These are phyloP conservation scores for Trypanosoma mega DNA, from an alignment of 208 protist species.

Conservation along the genomic window DNA sequence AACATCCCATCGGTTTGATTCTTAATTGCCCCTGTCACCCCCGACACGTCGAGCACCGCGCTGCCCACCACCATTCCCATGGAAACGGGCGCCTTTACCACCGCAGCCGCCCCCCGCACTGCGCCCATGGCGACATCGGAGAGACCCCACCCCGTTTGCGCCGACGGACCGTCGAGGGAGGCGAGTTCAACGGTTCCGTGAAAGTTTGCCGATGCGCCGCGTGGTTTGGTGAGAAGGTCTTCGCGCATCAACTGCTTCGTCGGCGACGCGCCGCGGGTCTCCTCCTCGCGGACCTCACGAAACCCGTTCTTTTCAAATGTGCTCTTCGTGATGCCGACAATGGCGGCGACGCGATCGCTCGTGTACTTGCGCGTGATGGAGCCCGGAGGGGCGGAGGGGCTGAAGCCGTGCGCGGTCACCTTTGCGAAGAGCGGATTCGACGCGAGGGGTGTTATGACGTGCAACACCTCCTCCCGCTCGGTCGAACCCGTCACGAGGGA, in stretches of 20 bases:
- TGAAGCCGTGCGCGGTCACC: slow-evolving; percentile 48
- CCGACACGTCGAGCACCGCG: slow-evolving; percentile 69
- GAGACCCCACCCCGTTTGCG: slow-evolving; percentile 23
- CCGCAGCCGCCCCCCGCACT: slow-evolving; percentile 61
- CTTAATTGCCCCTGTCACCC: slow-evolving; percentile 61
- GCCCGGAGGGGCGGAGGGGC: slow-evolving; percentile 1
- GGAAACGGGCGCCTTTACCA: slow-evolving; percentile 73
- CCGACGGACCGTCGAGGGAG: slow-evolving; percentile 46
- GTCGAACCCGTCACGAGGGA: slow-evolving; percentile 33
- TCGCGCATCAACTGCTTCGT: slow-evolving; percentile 6
- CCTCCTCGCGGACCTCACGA: slow-evolving; percentile 44
- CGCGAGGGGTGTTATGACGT: slow-evolving; percentile 51
- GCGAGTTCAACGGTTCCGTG: slow-evolving; percentile 72
- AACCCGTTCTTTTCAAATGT: slow-evolving; percentile 47
- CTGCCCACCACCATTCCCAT: slow-evolving; percentile 52
- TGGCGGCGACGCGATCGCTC: slow-evolving; percentile 34
- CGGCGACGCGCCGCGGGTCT: slow-evolving; percentile 21
- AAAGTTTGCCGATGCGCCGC: slow-evolving; percentile 32
- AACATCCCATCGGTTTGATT: slow-evolving; percentile 60
- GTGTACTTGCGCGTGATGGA: slow-evolving; percentile 5
- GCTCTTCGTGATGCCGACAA: slow-evolving; percentile 59
- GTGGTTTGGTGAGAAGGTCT: slow-evolving; percentile 15
- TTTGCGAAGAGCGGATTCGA: slow-evolving; percentile 41
- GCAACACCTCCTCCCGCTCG: slow-evolving; percentile 62
- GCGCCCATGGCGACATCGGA: slow-evolving; percentile 55